phyloP scores from a whole-genome alignment of 345 rosid genomes.

The Eutrema heterophyllum region DNA sequence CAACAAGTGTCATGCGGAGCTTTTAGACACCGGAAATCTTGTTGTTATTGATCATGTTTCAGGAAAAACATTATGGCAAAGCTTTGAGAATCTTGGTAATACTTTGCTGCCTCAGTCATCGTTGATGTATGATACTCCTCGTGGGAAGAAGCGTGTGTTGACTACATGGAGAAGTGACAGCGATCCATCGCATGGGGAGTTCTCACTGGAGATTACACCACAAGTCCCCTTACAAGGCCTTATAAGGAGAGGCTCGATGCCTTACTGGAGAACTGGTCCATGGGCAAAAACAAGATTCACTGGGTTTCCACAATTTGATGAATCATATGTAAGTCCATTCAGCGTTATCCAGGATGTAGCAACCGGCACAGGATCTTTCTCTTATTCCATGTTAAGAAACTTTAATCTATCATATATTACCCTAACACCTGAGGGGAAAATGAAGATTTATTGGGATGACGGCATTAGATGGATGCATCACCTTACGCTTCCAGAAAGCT shows the following conservation, averaged over 20 bases:
- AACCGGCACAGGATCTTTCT: conserved; percentile 14
- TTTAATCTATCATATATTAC: conserved; percentile 14
- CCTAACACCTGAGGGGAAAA: conserved; percentile 20
- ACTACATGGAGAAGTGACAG: conserved; percentile 24
- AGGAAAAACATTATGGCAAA: conserved; percentile 14
- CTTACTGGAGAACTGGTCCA: conserved; percentile 32
- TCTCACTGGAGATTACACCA: conserved; percentile 21
- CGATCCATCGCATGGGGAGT: conserved; percentile 23
- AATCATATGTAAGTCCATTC: conserved; percentile 25
- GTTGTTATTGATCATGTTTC: conserved; percentile 23
- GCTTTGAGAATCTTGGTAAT: conserved; percentile 28
- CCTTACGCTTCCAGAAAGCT: not conserved
- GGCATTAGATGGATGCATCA: conserved; percentile 17
- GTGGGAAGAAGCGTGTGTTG: conserved; percentile 14
- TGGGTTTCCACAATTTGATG: conserved; percentile 13
- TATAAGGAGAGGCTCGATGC: conserved; percentile 7
- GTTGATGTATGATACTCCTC: conserved; percentile 16
- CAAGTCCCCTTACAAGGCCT: conserved; percentile 21
- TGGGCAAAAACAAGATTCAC: conserved; percentile 29
- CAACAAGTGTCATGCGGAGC: conserved; percentile 13
- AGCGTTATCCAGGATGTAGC: conserved; percentile 21
- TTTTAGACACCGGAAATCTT: conserved; percentile 24
- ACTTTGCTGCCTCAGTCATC: conserved; percentile 24
- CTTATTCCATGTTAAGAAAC: conserved; percentile 14
- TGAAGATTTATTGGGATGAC: conserved; percentile 12